Evolutionary conservation across 2,329 filamentous ascomycete species (phyloP).

Genomic region (Epichloe scottii): DNA sequence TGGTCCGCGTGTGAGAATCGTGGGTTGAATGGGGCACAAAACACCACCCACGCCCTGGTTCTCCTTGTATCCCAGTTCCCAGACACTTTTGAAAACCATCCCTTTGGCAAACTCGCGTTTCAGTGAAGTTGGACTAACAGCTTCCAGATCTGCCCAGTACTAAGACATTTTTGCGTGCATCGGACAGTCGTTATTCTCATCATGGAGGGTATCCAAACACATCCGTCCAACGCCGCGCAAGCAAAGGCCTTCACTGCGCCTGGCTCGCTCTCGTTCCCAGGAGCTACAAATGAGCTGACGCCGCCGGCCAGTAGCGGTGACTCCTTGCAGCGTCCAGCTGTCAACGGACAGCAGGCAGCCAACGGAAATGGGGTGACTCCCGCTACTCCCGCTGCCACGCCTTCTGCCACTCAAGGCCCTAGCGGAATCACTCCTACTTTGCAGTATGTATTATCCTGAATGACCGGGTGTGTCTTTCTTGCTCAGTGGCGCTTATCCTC

Average conservation of each 20-base stretch:
- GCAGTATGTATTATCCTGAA: conserved; percentile 67
- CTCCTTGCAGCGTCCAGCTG: conserved; percentile 18
- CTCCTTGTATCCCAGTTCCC: not conserved
- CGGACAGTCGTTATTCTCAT: conserved; percentile 19
- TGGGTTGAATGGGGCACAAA: too few relatives aligned
- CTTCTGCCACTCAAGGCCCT: conserved; percentile 67
- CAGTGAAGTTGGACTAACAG: conserved; percentile 2
- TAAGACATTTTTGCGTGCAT: conserved; percentile 8
- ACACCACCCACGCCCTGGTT: too few relatives aligned
- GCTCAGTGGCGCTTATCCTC: conserved; percentile 40
- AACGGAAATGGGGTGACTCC: conserved; percentile 74
- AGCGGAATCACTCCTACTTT: conserved; percentile 86
- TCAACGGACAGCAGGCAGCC: conserved; percentile 42
- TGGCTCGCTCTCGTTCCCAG: conserved; percentile 83
- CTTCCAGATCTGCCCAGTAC: conserved; percentile 22
- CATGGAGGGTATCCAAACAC: conserved; percentile 86
- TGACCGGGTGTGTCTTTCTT: conserved; percentile 14
- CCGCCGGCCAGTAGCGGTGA: conserved; percentile 65
- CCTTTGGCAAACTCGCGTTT: not conserved
- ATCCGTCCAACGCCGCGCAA: conserved; percentile 82
- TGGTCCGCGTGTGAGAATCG: too few relatives aligned
- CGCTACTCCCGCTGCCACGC: conserved; percentile 83
- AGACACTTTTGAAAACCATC: not conserved
- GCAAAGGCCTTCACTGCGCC: conserved; percentile 92
- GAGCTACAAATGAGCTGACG: conserved; percentile 69